Percentiles rank a stretch among this genome's conserved stretches.
These are phyloP conservation scores for Phytopythium boreale DNA, from an alignment of 352 stramenopile species.

Conservation along the genomic window DNA sequence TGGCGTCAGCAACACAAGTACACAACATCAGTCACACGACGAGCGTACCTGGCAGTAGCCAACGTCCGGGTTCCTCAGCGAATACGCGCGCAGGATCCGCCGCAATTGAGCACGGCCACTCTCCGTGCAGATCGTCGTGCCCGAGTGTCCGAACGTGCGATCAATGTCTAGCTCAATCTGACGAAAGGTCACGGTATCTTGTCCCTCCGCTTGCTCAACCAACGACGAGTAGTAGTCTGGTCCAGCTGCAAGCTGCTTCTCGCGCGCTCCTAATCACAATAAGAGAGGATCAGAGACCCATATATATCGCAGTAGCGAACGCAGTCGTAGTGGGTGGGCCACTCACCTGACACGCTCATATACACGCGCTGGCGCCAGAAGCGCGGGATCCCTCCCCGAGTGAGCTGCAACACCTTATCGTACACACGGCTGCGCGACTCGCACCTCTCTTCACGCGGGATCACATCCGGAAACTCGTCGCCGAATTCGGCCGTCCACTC, in stretches of 20 bases:
- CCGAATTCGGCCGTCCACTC: slow-evolving; percentile 60
- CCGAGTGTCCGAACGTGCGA: slow-evolving; percentile 78
- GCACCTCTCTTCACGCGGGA: slow-evolving; percentile 8
- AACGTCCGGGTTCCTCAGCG: slow-evolving; percentile 67
- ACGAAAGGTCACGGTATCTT: slow-evolving; percentile 60
- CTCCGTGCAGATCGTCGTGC: slow-evolving; percentile 58
- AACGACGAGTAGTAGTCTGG: slow-evolving; percentile 50
- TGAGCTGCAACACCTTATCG: slow-evolving; percentile 24
- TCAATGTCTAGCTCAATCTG: slow-evolving; percentile 89
- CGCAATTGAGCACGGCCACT: slow-evolving; percentile 48
- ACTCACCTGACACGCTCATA: slow-evolving; percentile 56
- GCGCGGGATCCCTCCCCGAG: slow-evolving; percentile 51
- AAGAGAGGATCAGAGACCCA: background rate
- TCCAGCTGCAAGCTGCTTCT: slow-evolving; percentile 53
- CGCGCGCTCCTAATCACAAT: slow-evolving; percentile 21
- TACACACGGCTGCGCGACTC: background rate
- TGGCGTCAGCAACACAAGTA: background rate
- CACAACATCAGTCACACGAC: background rate
- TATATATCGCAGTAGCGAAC: background rate
- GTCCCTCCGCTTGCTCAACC: slow-evolving; percentile 32
- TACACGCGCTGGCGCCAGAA: slow-evolving; percentile 68
- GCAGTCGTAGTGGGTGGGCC: background rate
- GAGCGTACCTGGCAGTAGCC: slow-evolving; percentile 79
- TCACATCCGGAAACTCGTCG: slow-evolving; percentile 36
- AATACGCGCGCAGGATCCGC: slow-evolving; percentile 78